Evolutionary conservation across 768 basidiomycete species (phyloP), one percentile per base, ranked within the genome.

Genomic region (Leccinum subtestaceum): DNA sequence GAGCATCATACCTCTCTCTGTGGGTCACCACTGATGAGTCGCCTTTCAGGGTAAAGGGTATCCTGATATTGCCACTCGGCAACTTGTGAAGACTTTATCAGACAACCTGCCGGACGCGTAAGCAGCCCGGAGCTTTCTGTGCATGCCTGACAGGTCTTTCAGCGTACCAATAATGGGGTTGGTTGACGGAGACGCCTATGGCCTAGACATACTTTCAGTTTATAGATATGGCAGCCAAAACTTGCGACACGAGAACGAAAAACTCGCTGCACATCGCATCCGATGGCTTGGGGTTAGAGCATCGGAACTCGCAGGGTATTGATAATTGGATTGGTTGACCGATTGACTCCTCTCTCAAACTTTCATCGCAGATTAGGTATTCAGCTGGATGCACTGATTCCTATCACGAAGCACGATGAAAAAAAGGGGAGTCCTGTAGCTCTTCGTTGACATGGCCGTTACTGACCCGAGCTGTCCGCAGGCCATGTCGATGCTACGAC

Each of bases 141-240:
- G 25, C 8, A 21, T 40, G 53, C 8, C 52, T 56, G 45, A 43
- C 9, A 59, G 27, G 32, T 49, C 17, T 55, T 45, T 12, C 66
- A 97, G 95, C 6, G 77, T 91, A 36, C 91, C 91, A 0, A 80
- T 98, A 50, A 70, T 90, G 53, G 88, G 82, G 2, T 73, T 98
- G 36, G 89, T 98, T 6, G 97, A 99, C 67, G 88, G 84, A 0
- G 97, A 99, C 70, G 88, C 95, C 0, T 91, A 91, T 70, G 97
- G 97, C 2, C 70, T 98, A 46, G 93, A 96, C 61, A 98, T 99
- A 61, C 81, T 95, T 12, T 89, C 90, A 0, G 89, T 91, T 9
- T 98, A 93, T 75, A 89, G 84, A 60, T 84, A 82, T 65, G 97
- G 97, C 10, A 95, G 93, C 58, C 74, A 71, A 52, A 76, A 75